phyloP scores from a whole-genome alignment of 129 eudicot species.

The Apium graveolens region DNA sequence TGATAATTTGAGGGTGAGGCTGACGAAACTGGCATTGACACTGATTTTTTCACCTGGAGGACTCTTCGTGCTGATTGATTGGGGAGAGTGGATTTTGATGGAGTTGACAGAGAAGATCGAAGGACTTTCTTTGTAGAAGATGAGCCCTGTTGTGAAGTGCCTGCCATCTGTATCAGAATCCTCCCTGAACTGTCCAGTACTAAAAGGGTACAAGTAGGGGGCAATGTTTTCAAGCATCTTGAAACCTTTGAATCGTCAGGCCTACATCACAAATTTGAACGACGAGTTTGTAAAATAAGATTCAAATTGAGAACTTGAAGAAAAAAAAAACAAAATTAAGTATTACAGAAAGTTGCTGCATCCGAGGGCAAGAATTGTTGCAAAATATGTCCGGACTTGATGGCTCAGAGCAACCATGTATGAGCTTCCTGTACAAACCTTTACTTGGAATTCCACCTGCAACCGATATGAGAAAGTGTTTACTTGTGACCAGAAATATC shows the following conservation, averaged over 20 bases:
- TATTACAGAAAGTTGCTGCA: slow-evolving; percentile 29
- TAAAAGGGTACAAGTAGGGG: slow-evolving; percentile 41
- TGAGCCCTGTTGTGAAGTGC: slow-evolving; percentile 39
- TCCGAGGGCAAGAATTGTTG: slow-evolving; percentile 35
- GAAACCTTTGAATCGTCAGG: slow-evolving; percentile 17
- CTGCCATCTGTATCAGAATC: slow-evolving; percentile 20
- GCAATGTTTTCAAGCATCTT: slow-evolving; percentile 27
- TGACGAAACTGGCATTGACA: slow-evolving; percentile 24
- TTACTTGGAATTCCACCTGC: slow-evolving; percentile 43
- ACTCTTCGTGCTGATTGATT: neutral
- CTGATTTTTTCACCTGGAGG: slow-evolving; percentile 21
- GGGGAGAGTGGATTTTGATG: slow-evolving; percentile 11
- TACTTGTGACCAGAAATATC: neutral
- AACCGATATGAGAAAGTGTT: neutral
- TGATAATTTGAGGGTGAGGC: slow-evolving; percentile 13
- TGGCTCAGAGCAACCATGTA: slow-evolving; percentile 24
- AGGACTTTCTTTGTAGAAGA: slow-evolving; percentile 13
- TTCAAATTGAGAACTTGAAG: neutral
- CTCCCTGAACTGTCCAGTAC: slow-evolving; percentile 34
- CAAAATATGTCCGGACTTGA: slow-evolving; percentile 31
- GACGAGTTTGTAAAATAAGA: neutral
- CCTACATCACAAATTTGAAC: slow-evolving; percentile 10
- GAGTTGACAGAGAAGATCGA: slow-evolving; percentile 17
- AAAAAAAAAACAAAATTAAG: neutral
- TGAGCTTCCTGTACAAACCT: slow-evolving; percentile 27